phyloP scores from a whole-genome alignment of 768 basidiomycete species.

The Tricholoma matsutake region DNA sequence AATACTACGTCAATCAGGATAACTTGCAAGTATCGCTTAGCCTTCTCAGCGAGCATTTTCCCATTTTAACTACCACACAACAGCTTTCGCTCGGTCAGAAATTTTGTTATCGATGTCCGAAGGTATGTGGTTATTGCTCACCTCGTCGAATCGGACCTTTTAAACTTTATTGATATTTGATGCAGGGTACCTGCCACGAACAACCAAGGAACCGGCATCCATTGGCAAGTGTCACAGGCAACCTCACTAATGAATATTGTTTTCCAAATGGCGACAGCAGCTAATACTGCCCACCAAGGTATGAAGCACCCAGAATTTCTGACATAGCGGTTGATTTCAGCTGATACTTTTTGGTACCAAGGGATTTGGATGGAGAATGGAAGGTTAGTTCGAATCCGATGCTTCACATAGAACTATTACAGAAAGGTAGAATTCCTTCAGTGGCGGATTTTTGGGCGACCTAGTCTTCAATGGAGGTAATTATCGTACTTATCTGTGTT shows the following conservation, averaged over 20 bases:
- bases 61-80: neutral
- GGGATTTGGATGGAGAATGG: slow-evolving; percentile 74
- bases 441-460: slow-evolving; percentile 54
- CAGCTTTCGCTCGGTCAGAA: slow-evolving; percentile 68
- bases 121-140: slow-evolving; percentile 22
- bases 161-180: slow-evolving; percentile 38
- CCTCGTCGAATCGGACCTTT: neutral
- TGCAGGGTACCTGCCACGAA: slow-evolving; percentile 23
- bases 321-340: too few species aligned
- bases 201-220: slow-evolving; percentile 62
- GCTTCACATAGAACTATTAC: neutral
- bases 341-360: too few species aligned
- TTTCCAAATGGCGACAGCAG: slow-evolving; percentile 65
- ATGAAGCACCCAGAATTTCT: neutral
- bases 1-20: slow-evolving; percentile 62
- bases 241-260: slow-evolving; percentile 48
- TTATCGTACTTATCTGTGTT: neutral
- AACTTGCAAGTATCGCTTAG: slow-evolving; percentile 51
- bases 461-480: slow-evolving; percentile 53
- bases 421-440: neutral
- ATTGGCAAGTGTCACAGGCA: slow-evolving; percentile 72
- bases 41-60: neutral
- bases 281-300: slow-evolving; percentile 72
- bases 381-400: slow-evolving; percentile 38
- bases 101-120: slow-evolving; percentile 69